Evolutionary conservation across 345 rosid species (phyloP).

Genomic region (Psidium friedrichsthalianum): DNA sequence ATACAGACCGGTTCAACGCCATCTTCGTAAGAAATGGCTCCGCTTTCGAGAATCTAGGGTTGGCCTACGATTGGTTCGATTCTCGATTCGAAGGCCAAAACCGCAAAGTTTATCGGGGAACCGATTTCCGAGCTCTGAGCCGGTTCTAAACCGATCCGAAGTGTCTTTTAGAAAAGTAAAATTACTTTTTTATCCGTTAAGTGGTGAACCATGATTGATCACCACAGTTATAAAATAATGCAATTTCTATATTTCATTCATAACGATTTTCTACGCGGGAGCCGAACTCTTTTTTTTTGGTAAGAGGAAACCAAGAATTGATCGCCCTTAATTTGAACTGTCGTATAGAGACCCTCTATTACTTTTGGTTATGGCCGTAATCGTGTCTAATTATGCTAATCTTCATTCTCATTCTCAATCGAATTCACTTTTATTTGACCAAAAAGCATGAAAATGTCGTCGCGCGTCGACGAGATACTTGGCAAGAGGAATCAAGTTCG

Average conservation of each 20-base stretch:
- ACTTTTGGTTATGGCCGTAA: not conserved
- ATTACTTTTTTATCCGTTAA: not conserved
- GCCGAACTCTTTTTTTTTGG: no score
- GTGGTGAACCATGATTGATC: not conserved
- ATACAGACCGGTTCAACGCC: not conserved
- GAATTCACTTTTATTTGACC: not conserved
- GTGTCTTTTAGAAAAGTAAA: no score
- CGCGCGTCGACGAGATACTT: not conserved
- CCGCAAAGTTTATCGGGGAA: accelerated
- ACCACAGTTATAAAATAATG: not conserved
- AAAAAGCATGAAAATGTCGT: not conserved
- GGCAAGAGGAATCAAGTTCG: not conserved
- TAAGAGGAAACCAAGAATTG: not conserved
- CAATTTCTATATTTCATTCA: not conserved
- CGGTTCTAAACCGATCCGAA: no score
- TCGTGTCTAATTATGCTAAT: not conserved
- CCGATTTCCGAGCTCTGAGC: no score
- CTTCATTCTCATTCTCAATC: not conserved
- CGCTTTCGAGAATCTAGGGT: not conserved
- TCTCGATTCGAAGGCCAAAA: not conserved
- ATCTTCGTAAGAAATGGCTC: not conserved
- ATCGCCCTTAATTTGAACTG: not conserved
- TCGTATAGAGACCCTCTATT: not conserved
- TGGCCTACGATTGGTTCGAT: no score
- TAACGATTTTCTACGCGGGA: not conserved